phyloP scores from a whole-genome alignment of 371 early-diverging fungal species.

The Dichotomocladium elegans region DNA sequence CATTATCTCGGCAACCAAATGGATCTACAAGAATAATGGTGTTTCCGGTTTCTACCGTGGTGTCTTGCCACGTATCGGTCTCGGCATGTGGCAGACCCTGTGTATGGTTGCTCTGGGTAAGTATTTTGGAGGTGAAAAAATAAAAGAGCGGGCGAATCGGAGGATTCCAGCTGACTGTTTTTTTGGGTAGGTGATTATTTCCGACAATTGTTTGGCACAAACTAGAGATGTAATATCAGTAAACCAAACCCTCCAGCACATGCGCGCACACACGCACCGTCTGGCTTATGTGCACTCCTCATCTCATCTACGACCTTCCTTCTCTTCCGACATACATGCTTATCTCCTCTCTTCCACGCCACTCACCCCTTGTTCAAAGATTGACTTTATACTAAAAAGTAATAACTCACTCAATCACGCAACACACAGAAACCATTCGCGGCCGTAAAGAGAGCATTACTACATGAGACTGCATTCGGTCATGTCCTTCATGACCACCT shows the following conservation, averaged over 20 bases:
- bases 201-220: conserved; percentile 8
- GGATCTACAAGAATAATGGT: conserved; percentile 90
- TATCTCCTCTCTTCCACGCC: too few species aligned
- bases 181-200: conserved; percentile 4
- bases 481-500: conserved; percentile 78
- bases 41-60: conserved; percentile 91
- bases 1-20: conserved; percentile 76
- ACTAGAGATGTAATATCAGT: too few species aligned
- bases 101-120: conserved; percentile 97
- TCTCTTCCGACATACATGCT: background rate
- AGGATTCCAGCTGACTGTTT: background rate
- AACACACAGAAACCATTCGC: too few species aligned
- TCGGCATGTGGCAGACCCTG: conserved; percentile 93
- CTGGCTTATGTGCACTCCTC: too few species aligned
- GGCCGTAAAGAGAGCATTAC: background rate
- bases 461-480: conserved; percentile 66
- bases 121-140: too few species aligned
- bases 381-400: too few species aligned
- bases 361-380: too few species aligned
- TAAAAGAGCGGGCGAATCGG: background rate
- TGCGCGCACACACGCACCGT: too few species aligned
- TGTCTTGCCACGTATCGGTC: conserved; percentile 85
- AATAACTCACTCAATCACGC: too few species aligned
- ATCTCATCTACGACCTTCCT: background rate
- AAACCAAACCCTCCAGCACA: background rate